Evolutionary conservation across 2,329 filamentous ascomycete genomes (phyloP), one percentile per base, ranked within the genome.

Genomic region (Pseudocercospora crystallina): DNA sequence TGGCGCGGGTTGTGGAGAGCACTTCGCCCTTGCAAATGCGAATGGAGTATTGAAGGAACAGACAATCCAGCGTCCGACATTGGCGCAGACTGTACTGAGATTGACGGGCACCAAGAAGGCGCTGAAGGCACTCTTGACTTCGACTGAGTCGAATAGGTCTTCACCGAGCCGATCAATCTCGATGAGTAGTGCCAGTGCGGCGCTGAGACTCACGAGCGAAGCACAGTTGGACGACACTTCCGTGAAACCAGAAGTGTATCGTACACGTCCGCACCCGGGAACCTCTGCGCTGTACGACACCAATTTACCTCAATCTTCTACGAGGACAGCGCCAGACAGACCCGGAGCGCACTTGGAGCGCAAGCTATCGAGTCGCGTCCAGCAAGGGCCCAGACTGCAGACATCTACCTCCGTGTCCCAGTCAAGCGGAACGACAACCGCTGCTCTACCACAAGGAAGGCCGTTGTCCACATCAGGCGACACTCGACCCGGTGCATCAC

Each of bases 351-450:
- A 13, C 30, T 29, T 14, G 11, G 13, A 10, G 3, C 26, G 20
- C 14, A 12, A 20, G 2, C 12, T 39, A 17, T 20, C 34, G 13
- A 39, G 41, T 17, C 14, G 33, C 33, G 39, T 14, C 20, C 29
- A 33, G 4, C 40, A 38, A 49, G 44, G 47, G 47, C 39, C 45
- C 43, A 37, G 45, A 49, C 39, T 49, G 47, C 51, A 58, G 57
- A 55, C 58, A 57, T 60, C 54, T 56, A 58, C 57, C 58, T 64
- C 61, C 59, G 61, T 59, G 61, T 57, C 49, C 47, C 43, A 51
- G 20, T 45, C 58, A 29, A 43, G 53, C 43, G 47, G 54, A 53
- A 34, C 17, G 11, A 33, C 15, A 35, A 43, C 50, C 36, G 40
- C 49, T 36, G 43, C 49, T 51, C 48, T 47, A 43, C 37, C 47